phyloP scores from a whole-genome alignment of 495 filamentous ascomycete genomes.

The Lasiosphaeriaceae sp. region DNA sequence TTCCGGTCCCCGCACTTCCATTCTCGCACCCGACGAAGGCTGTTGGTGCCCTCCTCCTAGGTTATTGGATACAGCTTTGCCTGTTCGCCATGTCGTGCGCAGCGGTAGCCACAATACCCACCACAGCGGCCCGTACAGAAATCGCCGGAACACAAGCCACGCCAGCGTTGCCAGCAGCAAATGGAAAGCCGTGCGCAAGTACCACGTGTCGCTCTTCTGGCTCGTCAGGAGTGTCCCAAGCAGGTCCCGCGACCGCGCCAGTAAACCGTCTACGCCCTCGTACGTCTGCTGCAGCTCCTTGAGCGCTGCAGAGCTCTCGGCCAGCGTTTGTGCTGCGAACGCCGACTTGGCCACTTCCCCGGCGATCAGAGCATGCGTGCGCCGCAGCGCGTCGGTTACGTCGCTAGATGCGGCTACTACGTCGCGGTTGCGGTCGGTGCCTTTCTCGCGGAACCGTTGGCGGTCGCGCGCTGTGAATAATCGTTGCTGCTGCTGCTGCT shows the following conservation, averaged over 20 bases:
- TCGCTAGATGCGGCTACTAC: slow-evolving; percentile 69
- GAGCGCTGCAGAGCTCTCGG: slow-evolving; percentile 74
- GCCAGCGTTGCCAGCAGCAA: slow-evolving; percentile 68
- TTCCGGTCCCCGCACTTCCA: slow-evolving; percentile 24
- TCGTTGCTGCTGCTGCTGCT: slow-evolving; percentile 6
- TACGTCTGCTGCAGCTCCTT: slow-evolving; percentile 76
- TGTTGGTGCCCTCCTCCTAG: slow-evolving; percentile 14
- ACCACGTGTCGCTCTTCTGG: slow-evolving; percentile 96
- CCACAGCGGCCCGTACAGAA: slow-evolving; percentile 86
- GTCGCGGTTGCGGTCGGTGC: slow-evolving; percentile 50
- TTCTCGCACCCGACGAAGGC: slow-evolving; percentile 21
- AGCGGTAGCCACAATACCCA: slow-evolving; percentile 81
- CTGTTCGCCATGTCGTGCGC: slow-evolving; percentile 50
- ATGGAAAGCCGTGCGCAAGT: slow-evolving; percentile 82
- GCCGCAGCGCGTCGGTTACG: slow-evolving; percentile 76
- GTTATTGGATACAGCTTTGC: slow-evolving; percentile 36
- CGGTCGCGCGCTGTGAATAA: slow-evolving; percentile 21
- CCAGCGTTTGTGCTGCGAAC: slow-evolving; percentile 85
- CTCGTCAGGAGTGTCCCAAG: slow-evolving; percentile 75
- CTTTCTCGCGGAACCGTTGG: slow-evolving; percentile 4
- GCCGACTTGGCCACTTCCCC: slow-evolving; percentile 75
- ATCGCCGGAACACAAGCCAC: slow-evolving; percentile 81
- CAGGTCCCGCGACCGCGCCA: slow-evolving; percentile 68
- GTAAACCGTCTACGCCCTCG: slow-evolving; percentile 66
- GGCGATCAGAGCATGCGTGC: slow-evolving; percentile 82